Base-by-base conservation (phyloP, 75 land plant species). In the Picea sitchensis region DNA sequence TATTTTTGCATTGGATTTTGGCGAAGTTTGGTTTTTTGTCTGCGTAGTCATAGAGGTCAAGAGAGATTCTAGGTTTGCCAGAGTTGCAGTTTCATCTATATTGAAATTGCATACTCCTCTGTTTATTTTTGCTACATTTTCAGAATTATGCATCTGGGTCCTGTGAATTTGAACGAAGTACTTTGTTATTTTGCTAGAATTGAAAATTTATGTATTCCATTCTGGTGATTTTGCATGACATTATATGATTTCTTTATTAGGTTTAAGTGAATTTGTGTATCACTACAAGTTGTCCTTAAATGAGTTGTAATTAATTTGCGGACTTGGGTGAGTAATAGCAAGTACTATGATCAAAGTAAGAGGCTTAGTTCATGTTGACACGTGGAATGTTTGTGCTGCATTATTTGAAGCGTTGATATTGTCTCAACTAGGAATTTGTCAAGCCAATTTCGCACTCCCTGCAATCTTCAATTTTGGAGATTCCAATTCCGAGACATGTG, bases 261-360 rank as follows among this genome's bases (percentile, higher is more conserved):
- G 51, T 0, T 7, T 47, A 5, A 47, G 54, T 44, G 21, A 6
- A 47, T 47, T 47, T 47, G 7, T 6, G 21, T 41, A 20, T 69
- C 57, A 65, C 81, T 20, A 81, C 83, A 21, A 83, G 85, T 15
- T 92, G 91, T 79, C 6, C 74, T 79, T 0, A 90, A 91, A 91
- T 76, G 54, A 15, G 54, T 6, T 8, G 8, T n/a, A 41, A 0
- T 20, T 38, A 17, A 41, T 18, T 18, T 9, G 9, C 2, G 18
- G 20, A 71, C n/a, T 36, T 36, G 38, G 38, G 38, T 36, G 38
- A 36, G 3, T 36, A 36, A 36, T 36, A 36, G 38, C 38, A 36
- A 36, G 38, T 36, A 36, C 38, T 36, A 36, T 36, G 38, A 36
- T 36, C 38, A 36, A 36, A 36, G 38, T 36, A 36, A 36, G 38